Percentiles rank a stretch among this genome's conserved stretches.
Evolutionary conservation across 495 filamentous ascomycete genomes (phyloP).

Genomic region (Aspergillus baeticus): DNA sequence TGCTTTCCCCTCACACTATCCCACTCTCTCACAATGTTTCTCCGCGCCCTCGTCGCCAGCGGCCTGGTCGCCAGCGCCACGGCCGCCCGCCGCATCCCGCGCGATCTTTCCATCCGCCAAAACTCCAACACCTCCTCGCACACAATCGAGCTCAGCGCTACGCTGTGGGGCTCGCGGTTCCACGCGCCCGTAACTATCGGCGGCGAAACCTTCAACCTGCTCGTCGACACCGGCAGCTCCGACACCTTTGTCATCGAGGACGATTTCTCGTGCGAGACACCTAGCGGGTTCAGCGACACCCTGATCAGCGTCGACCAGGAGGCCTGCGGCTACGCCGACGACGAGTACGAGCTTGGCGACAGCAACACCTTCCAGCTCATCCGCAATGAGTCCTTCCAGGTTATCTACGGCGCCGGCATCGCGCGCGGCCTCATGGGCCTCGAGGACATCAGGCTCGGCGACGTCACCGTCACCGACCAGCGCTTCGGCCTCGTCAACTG

Average conservation of each 20-base stretch:
- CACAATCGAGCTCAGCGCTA: not conserved
- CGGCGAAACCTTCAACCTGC: slow-evolving; percentile 41
- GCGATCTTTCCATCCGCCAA: too few species aligned
- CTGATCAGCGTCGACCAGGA: slow-evolving; percentile 16
- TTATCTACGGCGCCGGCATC: slow-evolving; percentile 57
- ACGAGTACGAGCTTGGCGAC: not conserved
- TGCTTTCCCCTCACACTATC: too few species aligned
- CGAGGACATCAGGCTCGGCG: slow-evolving; percentile 55
- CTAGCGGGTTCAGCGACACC: slow-evolving; percentile 12
- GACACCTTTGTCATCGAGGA: slow-evolving; percentile 58
- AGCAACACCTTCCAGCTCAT: slow-evolving; percentile 38
- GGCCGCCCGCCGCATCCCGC: too few species aligned
- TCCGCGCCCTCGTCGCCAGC: too few species aligned
- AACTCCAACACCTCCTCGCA: too few species aligned
- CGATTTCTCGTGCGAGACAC: slow-evolving; percentile 47
- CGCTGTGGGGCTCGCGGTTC: slow-evolving; percentile 21
- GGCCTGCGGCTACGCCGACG: slow-evolving; percentile 38
- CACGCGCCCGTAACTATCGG: slow-evolving; percentile 23
- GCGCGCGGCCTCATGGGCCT: slow-evolving; percentile 57
- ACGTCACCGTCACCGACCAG: slow-evolving; percentile 52
- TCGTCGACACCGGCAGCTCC: slow-evolving; percentile 62
- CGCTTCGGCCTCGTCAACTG: slow-evolving; percentile 50
- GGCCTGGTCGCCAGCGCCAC: too few species aligned
- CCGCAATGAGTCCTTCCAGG: slow-evolving; percentile 52
- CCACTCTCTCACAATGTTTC: too few species aligned